Evolutionary conservation across 2,329 filamentous ascomycete genomes (phyloP).

Genomic region (Aspergillus sojae): DNA sequence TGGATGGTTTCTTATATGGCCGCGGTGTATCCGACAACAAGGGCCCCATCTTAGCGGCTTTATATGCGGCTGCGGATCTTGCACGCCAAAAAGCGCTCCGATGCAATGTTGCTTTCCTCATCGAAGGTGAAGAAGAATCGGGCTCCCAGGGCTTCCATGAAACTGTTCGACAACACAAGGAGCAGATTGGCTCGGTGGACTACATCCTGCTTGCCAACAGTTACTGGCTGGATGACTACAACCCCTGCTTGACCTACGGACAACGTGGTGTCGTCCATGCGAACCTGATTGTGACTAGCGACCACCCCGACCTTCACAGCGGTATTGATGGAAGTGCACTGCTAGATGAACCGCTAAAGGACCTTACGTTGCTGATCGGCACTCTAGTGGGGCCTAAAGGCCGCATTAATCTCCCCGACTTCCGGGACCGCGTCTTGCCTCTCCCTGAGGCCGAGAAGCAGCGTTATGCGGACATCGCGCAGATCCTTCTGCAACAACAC

Average conservation of each 20-base stretch:
- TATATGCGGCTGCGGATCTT: constrained; percentile 90
- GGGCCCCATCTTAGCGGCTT: constrained; percentile 87
- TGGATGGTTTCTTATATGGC: constrained; percentile 91
- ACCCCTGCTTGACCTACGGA: constrained; percentile 93
- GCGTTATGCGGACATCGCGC: constrained; percentile 81
- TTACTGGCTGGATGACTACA: constrained; percentile 97
- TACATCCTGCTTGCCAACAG: constrained; percentile 96
- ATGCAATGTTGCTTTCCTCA: constrained; percentile 89
- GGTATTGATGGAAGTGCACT: constrained; percentile 94
- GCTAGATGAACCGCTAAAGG: constrained; percentile 88
- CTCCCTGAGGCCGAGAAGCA: constrained; percentile 74
- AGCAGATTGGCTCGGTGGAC: constrained; percentile 84
- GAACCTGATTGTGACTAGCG: constrained; percentile 83
- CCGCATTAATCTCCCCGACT: constrained; percentile 79
- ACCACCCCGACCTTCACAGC: constrained; percentile 86
- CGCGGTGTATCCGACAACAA: constrained; percentile 98
- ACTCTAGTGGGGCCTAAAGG: constrained; percentile 81
- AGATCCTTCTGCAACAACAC: constrained; percentile 72
- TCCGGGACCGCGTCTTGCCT: constrained; percentile 81
- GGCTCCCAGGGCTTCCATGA: constrained; percentile 89
- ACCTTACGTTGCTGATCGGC: constrained; percentile 80
- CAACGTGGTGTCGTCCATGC: constrained; percentile 92
- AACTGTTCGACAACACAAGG: constrained; percentile 76
- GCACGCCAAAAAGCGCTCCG: constrained; percentile 79
- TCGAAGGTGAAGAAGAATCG: constrained; percentile 95